Evolutionary conservation across 768 basidiomycete genomes (phyloP).

Genomic region (Tulasnella sp.): DNA sequence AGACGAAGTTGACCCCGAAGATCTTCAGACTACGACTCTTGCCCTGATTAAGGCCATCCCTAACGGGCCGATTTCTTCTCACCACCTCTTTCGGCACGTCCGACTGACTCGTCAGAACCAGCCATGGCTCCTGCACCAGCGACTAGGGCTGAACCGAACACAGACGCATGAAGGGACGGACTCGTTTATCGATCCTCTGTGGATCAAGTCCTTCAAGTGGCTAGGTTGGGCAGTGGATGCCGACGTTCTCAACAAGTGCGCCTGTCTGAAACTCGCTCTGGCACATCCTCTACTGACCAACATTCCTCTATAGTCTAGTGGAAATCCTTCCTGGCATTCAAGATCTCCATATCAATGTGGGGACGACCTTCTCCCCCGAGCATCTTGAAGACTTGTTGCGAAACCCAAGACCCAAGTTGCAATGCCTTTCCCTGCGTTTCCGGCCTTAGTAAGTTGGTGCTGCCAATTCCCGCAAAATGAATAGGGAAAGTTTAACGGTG

Average conservation of each 20-base stretch:
- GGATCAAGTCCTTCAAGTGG: constrained; percentile 52
- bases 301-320: constrained; percentile 43
- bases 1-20: constrained; percentile 45
- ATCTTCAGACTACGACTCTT: constrained; percentile 53
- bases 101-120: constrained; percentile 39
- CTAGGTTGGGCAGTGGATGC: constrained; percentile 71
- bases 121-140: constrained; percentile 46
- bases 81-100: constrained; percentile 59
- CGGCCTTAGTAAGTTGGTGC: constrained; percentile 66
- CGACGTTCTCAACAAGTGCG: constrained; percentile 60
- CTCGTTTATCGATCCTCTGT: constrained; percentile 35
- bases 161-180: constrained; percentile 41
- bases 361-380: constrained; percentile 77
- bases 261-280: not conserved
- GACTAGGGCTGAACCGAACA: constrained; percentile 55
- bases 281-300: not conserved
- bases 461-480: constrained; percentile 7
- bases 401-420: constrained; percentile 48
- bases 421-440: constrained; percentile 64
- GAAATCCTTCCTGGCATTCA: constrained; percentile 51
- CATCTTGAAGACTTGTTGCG: constrained; percentile 68
- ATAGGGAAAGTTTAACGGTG: not conserved
- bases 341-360: constrained; percentile 61
- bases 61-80: constrained; percentile 51
- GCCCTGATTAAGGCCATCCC: constrained; percentile 65